Evolutionary conservation across 129 eudicot species (phyloP).

Genomic region (sunflower (Helianthus annuus)): HanXRQr2.0-SUNRISE NC_035449.2:37129385-37129884

Average conservation of each 20-base stretch:
- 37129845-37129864: conserved; percentile 97
- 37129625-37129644: conserved; percentile 76
- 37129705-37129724: conserved; percentile 78
- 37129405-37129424: conserved; percentile 89
- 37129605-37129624: conserved; percentile 16
- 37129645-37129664: conserved; percentile 80
- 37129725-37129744: conserved; percentile 87
- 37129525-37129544: conserved; percentile 75
- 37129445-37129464: conserved; percentile 92
- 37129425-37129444: conserved; percentile 89
- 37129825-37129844: conserved; percentile 79
- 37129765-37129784: background rate
- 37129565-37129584: background rate
- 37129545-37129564: conserved; percentile 53
- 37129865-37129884: conserved; percentile 97
- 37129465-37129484: conserved; percentile 83
- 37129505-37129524: conserved; percentile 87
- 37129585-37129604: background rate
- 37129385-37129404: conserved; percentile 29
- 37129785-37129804: background rate
- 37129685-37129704: conserved; percentile 89
- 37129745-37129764: conserved; percentile 92
- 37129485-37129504: conserved; percentile 79
- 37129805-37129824: conserved; percentile 11
- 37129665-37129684: conserved; percentile 88